Conservation (phyloP, 192 early-diverging fungal genomes). For the Tieghemiomyces parasiticus region DNA sequence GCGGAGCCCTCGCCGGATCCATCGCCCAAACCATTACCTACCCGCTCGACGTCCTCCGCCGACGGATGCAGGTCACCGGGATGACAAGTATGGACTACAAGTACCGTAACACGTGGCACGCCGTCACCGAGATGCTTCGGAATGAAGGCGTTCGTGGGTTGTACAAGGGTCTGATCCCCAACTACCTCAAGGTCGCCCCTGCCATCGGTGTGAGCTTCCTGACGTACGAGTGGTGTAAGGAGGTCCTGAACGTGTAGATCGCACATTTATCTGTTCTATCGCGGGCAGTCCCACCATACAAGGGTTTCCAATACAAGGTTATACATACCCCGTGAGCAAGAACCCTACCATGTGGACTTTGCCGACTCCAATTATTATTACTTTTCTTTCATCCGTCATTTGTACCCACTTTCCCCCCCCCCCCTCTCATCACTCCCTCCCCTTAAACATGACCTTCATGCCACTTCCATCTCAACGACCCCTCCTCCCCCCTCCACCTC, state of each 20-base stretch:
- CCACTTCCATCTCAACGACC: too few relatives aligned
- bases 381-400: too few relatives aligned
- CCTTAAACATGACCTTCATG: too few relatives aligned
- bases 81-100: slow-evolving; percentile 53
- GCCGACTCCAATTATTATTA: too few relatives aligned
- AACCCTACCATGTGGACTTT: too few relatives aligned
- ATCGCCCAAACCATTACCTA: slow-evolving; percentile 73
- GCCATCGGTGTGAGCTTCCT: slow-evolving; percentile 73
- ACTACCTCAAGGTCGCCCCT: slow-evolving; percentile 73
- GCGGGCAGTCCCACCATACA: too few relatives aligned
- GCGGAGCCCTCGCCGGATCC: slow-evolving; percentile 63
- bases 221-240: slow-evolving; percentile 66
- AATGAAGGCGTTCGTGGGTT: slow-evolving; percentile 55
- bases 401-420: too few relatives aligned
- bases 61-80: slow-evolving; percentile 64
- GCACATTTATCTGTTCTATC: too few relatives aligned
- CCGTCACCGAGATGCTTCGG: slow-evolving; percentile 37
- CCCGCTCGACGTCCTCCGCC: slow-evolving; percentile 60
- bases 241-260: slow-evolving; percentile 32
- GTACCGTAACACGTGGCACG: slow-evolving; percentile 59
- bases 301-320: too few relatives aligned
- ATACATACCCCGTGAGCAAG: too few relatives aligned
- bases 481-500: too few relatives aligned
- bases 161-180: slow-evolving; percentile 65
- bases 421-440: too few relatives aligned